phyloP scores from a whole-genome alignment of 768 basidiomycete species.

The Hypholoma sublateritium region DNA sequence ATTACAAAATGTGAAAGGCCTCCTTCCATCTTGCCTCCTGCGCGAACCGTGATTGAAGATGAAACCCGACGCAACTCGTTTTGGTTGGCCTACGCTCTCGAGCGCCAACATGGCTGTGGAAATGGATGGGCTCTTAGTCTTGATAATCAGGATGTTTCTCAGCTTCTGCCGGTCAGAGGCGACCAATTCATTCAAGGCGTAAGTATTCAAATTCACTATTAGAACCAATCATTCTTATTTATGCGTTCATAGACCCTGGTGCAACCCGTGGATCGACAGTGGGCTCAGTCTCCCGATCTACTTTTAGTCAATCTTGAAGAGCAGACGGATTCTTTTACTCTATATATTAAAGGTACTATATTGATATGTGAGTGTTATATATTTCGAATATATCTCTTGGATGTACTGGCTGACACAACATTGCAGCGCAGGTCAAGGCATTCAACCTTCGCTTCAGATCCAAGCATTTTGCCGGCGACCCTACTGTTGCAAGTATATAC shows the following conservation, averaged over 20 bases:
- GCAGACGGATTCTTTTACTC: conserved; percentile 67
- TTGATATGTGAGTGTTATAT: conserved; percentile 48
- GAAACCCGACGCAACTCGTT: conserved; percentile 73
- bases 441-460: conserved; percentile 70
- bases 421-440: conserved; percentile 48
- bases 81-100: conserved; percentile 70
- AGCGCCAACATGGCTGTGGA: conserved; percentile 64
- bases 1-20: conserved; percentile 59
- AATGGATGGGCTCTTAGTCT: conserved; percentile 72
- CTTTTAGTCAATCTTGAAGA: conserved; percentile 60
- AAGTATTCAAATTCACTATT: conserved; percentile 19
- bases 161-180: conserved; percentile 62
- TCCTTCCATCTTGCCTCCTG: conserved; percentile 57
- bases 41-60: conserved; percentile 65
- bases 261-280: conserved; percentile 56
- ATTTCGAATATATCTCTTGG: background rate
- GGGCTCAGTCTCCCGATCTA: conserved; percentile 62
- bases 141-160: conserved; percentile 75
- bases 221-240: background rate
- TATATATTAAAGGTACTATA: conserved; percentile 70
- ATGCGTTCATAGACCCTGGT: conserved; percentile 40
- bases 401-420: no score
- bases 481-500: conserved; percentile 40
- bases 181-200: conserved; percentile 65
- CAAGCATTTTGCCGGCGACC: conserved; percentile 59